These are phyloP conservation scores for Colletotrichum zoysiae DNA, from an alignment of 2,329 filamentous ascomycete genomes.

Conservation along the genomic window DNA sequence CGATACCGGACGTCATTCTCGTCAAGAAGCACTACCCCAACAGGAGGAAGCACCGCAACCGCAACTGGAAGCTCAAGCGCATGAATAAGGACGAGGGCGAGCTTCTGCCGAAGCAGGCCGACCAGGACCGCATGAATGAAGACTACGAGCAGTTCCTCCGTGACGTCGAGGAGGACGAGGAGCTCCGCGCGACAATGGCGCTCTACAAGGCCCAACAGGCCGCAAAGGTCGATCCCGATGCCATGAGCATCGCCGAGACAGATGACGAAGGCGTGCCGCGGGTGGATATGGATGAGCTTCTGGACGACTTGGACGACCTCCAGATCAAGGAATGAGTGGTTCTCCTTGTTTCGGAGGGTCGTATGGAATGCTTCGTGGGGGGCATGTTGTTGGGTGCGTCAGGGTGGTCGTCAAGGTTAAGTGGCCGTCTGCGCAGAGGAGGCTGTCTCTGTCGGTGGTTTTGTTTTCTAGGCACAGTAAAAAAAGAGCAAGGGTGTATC, in stretches of 20 bases:
- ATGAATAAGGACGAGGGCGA: constrained; percentile 93
- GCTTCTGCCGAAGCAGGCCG: constrained; percentile 85
- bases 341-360: not conserved
- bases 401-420: constrained; percentile 25
- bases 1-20: constrained; percentile 90
- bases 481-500: constrained; percentile 15
- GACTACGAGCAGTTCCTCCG: constrained; percentile 98
- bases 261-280: constrained; percentile 74
- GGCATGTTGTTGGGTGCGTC: constrained; percentile 9
- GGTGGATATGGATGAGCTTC: constrained; percentile 83
- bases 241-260: constrained; percentile 76
- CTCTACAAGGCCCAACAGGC: constrained; percentile 80
- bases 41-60: constrained; percentile 83
- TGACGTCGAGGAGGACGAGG: constrained; percentile 95
- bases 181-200: constrained; percentile 85
- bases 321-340: constrained; percentile 68
- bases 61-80: constrained; percentile 95
- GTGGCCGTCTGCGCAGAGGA: constrained; percentile 32
- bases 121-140: constrained; percentile 87
- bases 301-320: constrained; percentile 95
- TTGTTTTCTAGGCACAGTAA: constrained; percentile 17
- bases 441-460: constrained; percentile 5
- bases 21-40: constrained; percentile 97
- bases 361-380: constrained; percentile 5
- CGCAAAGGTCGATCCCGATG: constrained; percentile 66